Evolutionary conservation across 768 basidiomycete genomes (phyloP).

Genomic region (Lentinula edodes): DNA sequence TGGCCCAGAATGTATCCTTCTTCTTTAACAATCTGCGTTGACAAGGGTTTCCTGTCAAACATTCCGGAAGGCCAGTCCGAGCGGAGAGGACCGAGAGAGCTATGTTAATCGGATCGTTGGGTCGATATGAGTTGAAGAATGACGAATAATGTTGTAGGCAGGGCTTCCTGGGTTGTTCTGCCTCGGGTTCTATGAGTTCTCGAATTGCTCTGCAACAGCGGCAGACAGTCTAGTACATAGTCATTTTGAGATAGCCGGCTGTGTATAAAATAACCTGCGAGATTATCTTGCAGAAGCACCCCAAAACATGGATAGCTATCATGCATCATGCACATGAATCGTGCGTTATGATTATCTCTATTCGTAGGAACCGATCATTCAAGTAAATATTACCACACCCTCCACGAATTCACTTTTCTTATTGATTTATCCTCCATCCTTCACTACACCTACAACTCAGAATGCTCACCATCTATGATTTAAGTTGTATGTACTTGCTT

Average conservation of each 20-base stretch:
- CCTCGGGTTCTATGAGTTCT: background rate
- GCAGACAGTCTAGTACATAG: background rate
- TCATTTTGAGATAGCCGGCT: background rate
- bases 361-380: background rate
- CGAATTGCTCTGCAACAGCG: background rate
- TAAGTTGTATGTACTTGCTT: too few species aligned
- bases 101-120: background rate
- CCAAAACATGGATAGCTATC: slow-evolving; percentile 3
- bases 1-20: background rate
- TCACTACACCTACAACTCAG: too few species aligned
- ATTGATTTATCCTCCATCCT: background rate
- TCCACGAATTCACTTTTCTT: background rate
- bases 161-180: background rate
- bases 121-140: too few species aligned
- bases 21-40: background rate
- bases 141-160: too few species aligned
- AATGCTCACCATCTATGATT: too few species aligned
- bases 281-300: background rate
- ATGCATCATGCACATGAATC: background rate
- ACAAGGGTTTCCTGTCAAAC: background rate
- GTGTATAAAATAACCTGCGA: background rate
- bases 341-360: background rate
- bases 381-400: background rate
- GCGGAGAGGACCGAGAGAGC: too few species aligned
- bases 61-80: background rate